Base-by-base conservation (phyloP, 2,329 filamentous ascomycete genomes). In the Fusarium lateritium region DNA sequence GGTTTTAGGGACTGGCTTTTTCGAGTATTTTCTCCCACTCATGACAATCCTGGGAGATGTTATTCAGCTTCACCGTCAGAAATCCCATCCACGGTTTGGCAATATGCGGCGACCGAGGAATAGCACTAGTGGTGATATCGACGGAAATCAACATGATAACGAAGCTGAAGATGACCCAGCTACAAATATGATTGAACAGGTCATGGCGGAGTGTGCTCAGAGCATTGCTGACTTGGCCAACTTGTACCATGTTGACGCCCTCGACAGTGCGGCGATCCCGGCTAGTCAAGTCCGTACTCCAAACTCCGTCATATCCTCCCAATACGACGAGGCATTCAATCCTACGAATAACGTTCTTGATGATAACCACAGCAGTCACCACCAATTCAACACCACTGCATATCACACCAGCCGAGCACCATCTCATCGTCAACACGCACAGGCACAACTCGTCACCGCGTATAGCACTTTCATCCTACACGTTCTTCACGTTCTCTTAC, bases 1-100 rank as follows among this genome's bases (percentile, higher is more conserved):
- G 19, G 21, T 54, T 2, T 14, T 31, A 6, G 51, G 51, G 1
- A 36, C 5, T 5, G 51, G 51, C 9, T 54, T 47, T 17, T 54
- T 54, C 7, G 42, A 54, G 13, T 54, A 54, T 17, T 54, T 54
- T 21, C 42, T 54, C 0, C 51, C 51, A 6, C 40, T 54, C 2
- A 54, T 54, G 51, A 54, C 51, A 7, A 54, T 54, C 7, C 28
- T 54, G 13, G 51, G 51, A 0, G 51, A 54, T n/a, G 51, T 54
- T 1, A 33, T 54, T 11, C 51, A 54, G 14, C 22, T 54, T 5
- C 51, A 54, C 2, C 19, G 51, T 6, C 51, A 49, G 1, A 54
- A 49, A 8, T 26, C 8, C 1, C 51, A 54, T 21, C 51, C 51
- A 10, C 24, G 51, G 8, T 54, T 54, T 28, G 51, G 51, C 14